Base-by-base conservation (phyloP, 2,329 filamentous ascomycete genomes). In the Onygenales sp. region DNA sequence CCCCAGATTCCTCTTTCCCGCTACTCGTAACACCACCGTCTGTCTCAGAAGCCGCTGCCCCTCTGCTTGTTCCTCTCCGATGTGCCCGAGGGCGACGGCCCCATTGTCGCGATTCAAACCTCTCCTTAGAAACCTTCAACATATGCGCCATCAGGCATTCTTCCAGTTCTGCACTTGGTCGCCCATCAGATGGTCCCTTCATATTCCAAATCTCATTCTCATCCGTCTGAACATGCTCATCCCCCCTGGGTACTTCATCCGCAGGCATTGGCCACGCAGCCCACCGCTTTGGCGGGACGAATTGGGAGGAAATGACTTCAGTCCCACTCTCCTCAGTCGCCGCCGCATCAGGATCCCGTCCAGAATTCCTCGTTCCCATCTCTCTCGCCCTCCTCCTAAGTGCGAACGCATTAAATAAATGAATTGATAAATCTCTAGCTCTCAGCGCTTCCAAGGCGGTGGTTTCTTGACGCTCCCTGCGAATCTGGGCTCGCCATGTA, bases 401-500 rank as follows among this genome's bases (percentile, higher is more conserved):
- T 37, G 79, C 79, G 70, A 86, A 85, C 0, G 85, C 77, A 67
- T 93, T 88, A 71, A 88, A 95, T 4, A 96, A 73, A 70, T 95
- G 91, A 44, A 84, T 70, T 0, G 81, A 76, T 9, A 96, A 72
- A 64, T 96, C 85, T 51, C 78, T 74, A 40, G 85, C 80, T 37
- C 81, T 76, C 13, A 83, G 65, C 45, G 81, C 77, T 54, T 85
- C 79, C 52, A 95, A 73, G 6, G 84, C 83, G 4, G 77, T 72
- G 54, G 79, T 79, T 2, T 87, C 76, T 6, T 77, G 75, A 53
- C 91, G 80, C 69, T 97, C 93, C 68, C 93, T 86, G 57, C 86
- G 83, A 13, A 87, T 94, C 86, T 95, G 93, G 68, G 92, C 88
- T 57, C 80, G 77, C 88, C 90, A 95, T 59, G 84, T 85, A 36